Conservation (phyloP, 352 stramenopile species). For the Pythium periplocum region DNA sequence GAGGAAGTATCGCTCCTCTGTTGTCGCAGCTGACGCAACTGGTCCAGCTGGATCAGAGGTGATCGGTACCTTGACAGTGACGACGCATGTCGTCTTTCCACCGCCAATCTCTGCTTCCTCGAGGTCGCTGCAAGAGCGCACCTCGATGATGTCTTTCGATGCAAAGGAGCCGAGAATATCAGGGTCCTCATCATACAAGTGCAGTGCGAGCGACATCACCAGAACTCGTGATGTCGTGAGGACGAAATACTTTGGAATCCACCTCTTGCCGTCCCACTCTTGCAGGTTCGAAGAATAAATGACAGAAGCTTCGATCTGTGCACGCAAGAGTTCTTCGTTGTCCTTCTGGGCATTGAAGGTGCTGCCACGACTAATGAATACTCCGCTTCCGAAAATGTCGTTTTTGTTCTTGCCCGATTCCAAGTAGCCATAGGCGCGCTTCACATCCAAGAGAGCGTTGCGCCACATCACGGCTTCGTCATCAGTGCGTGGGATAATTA, state of each 20-base stretch:
- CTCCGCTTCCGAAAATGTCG: slow-evolving; percentile 61
- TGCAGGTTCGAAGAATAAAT: slow-evolving; percentile 83
- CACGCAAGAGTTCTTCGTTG: slow-evolving; percentile 77
- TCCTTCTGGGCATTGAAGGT: slow-evolving; percentile 83
- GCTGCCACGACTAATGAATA: slow-evolving; percentile 82
- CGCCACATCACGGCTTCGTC: slow-evolving; percentile 84
- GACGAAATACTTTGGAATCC: slow-evolving; percentile 88
- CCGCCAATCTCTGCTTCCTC: slow-evolving; percentile 58
- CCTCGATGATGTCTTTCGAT: slow-evolving; percentile 74
- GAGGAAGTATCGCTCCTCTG: slow-evolving; percentile 59
- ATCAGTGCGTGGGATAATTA: slow-evolving; percentile 79
- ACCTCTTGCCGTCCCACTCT: slow-evolving; percentile 82
- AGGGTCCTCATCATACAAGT: slow-evolving; percentile 85
- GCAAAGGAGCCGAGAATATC: slow-evolving; percentile 80
- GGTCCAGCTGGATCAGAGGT: neutral
- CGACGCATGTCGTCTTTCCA: slow-evolving; percentile 51
- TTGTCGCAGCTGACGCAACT: neutral
- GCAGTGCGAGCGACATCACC: slow-evolving; percentile 72
- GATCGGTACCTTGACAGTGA: slow-evolving; percentile 30
- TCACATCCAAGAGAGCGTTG: slow-evolving; percentile 74
- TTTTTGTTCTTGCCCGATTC: slow-evolving; percentile 74
- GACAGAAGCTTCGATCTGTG: slow-evolving; percentile 77
- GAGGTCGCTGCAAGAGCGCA: slow-evolving; percentile 71
- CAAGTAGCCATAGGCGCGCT: slow-evolving; percentile 69
- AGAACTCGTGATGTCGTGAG: slow-evolving; percentile 76